phyloP scores from a whole-genome alignment of 805 yeast species.

The Wickerhamomyces mucosus region DNA sequence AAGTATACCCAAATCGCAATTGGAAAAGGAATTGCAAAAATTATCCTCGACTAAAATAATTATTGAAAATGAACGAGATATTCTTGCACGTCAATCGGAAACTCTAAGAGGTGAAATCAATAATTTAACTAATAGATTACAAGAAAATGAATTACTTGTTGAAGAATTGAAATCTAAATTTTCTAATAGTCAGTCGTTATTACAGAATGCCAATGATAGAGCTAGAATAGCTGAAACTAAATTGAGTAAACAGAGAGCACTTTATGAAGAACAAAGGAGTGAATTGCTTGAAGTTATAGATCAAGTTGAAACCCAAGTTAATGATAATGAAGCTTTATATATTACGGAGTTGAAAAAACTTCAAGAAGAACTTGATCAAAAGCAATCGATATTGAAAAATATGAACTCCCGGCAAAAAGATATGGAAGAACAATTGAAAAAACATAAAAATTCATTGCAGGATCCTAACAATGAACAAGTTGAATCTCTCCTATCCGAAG shows the following conservation, averaged over 20 bases:
- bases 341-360: slow-evolving; percentile 34
- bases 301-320: slow-evolving; percentile 42
- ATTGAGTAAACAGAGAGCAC: slow-evolving; percentile 34
- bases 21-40: slow-evolving; percentile 14
- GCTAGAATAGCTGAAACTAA: slow-evolving; percentile 28
- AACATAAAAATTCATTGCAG: slow-evolving; percentile 9
- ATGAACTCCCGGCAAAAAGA: slow-evolving; percentile 17
- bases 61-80: slow-evolving; percentile 22
- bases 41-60: slow-evolving; percentile 11
- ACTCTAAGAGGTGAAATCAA: slow-evolving; percentile 20
- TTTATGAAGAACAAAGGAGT: slow-evolving; percentile 43
- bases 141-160: slow-evolving; percentile 7
- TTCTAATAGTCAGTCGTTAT: slow-evolving; percentile 3
- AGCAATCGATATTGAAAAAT: slow-evolving; percentile 16
- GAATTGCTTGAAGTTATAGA: slow-evolving; percentile 53
- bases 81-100: slow-evolving; percentile 26
- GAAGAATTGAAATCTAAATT: slow-evolving; percentile 8
- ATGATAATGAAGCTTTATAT: slow-evolving; percentile 43
- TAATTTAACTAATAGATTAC: background rate
- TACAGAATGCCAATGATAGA: slow-evolving; percentile 13
- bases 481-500: slow-evolving; percentile 22
- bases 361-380: slow-evolving; percentile 19
- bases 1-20: background rate
- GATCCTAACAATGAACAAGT: slow-evolving; percentile 24
- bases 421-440: slow-evolving; percentile 8